A percentile compares a stretch with the other conserved stretches of the same genome.
Conservation (phyloP, 495 filamentous ascomycete species). For the Tuber calosporum region DNA sequence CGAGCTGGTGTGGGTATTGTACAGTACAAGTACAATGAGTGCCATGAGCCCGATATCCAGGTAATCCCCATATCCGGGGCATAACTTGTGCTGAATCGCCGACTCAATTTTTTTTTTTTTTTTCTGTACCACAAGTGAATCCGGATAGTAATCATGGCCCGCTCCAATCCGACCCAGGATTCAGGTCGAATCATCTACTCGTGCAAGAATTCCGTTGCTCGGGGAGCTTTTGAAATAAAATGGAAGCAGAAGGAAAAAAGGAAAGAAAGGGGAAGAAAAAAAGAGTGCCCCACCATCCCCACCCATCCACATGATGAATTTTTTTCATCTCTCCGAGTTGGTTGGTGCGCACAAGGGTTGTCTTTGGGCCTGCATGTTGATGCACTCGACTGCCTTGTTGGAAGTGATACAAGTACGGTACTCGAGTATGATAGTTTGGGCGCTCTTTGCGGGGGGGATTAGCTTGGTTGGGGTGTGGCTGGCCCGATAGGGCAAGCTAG, state of each 20-base stretch:
- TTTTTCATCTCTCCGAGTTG: neutral
- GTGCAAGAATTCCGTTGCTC: too few species aligned
- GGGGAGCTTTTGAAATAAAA: neutral
- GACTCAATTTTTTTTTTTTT: neutral
- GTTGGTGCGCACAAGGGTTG: neutral
- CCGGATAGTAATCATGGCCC: neutral
- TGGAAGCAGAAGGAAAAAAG: neutral
- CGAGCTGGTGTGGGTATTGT: too few species aligned
- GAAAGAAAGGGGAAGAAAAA: neutral
- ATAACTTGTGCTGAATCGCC: neutral
- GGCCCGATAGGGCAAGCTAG: neutral
- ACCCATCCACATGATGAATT: neutral
- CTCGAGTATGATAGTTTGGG: neutral
- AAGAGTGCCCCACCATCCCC: neutral
- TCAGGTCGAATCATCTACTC: neutral
- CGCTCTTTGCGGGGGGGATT: neutral
- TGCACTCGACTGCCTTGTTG: neutral
- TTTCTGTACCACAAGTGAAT: neutral
- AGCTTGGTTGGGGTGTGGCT: neutral
- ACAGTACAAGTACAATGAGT: too few species aligned
- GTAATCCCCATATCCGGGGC: neutral
- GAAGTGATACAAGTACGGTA: neutral
- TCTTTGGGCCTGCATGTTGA: neutral
- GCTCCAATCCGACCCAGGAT: neutral
- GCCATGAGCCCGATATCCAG: neutral